Evolutionary conservation across 2,329 filamentous ascomycete species (phyloP), one percentile per base, ranked within the genome.

Genomic region (Hyphodiscus sp.): DNA sequence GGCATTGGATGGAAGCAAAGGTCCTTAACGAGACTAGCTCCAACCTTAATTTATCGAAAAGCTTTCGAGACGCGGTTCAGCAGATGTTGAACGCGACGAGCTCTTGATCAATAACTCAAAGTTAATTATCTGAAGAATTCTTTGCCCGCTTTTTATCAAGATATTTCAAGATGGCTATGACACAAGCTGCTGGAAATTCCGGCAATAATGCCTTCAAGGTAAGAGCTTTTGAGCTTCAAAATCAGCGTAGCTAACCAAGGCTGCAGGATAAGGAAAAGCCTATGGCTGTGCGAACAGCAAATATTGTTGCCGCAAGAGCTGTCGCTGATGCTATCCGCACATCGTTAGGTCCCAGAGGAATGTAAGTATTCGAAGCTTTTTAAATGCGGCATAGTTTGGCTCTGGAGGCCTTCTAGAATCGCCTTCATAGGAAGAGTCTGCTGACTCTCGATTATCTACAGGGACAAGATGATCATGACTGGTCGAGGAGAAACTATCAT

Each of bases 301-400:
- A 99, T 76, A 97, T 99, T 73, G 87, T 96, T 68, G 94, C 94
- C 65, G 94, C 94, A 66, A 84, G 92, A 89, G 94, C 94, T 70
- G 92, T 99, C 69, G 87, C 94, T 71, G 94, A 99, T 82, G 94
- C 94, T 64, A 95, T 99, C 71, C 82, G 94, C 78, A 97, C 92
- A 26, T 97, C 94, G 58, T 80, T 99, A 63, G 52, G 52, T 41
- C 55, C 55, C 18, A 43, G 55, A 33, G 55, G 55, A 44, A 52
- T 67, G 64, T 26, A 26, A 26, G 23, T 26, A 26, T 26, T 8
- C 23, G 23, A 26, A 26, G 3, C 23, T 4, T 26, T 26, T 26
- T n/a, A n/a, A n/a, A 26, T 26, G 8, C 8, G 23, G 23, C 23
- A 8, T 26, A 26, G 3, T 26, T 26, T 26, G 23, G 23, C 23